These are phyloP conservation scores for Remersonia thermophila DNA, from an alignment of 2,329 filamentous ascomycete species.

Conservation along the genomic window DNA sequence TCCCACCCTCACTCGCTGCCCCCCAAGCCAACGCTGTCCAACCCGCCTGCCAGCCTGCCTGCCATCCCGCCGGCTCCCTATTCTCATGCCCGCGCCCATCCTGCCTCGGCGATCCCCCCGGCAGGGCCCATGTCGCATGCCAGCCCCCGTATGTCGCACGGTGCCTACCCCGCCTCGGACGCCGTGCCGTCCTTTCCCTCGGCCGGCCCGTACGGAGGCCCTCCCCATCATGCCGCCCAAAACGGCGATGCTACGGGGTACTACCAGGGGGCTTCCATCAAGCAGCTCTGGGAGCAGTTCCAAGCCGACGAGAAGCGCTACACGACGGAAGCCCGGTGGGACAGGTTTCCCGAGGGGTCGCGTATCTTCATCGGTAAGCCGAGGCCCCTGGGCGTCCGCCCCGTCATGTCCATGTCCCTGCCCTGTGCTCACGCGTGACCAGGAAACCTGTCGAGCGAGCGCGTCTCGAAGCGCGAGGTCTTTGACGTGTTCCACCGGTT, in stretches of 20 bases:
- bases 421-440: constrained; percentile 28
- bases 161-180: constrained; percentile 9
- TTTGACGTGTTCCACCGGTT: constrained; percentile 82
- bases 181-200: background rate
- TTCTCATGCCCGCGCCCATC: constrained; percentile 13
- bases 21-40: constrained; percentile 20
- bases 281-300: constrained; percentile 61
- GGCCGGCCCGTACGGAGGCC: constrained; percentile 7
- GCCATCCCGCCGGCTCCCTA: constrained; percentile 13
- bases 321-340: constrained; percentile 69
- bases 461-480: constrained; percentile 85
- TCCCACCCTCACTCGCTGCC: constrained; percentile 20
- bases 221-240: constrained; percentile 7
- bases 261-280: constrained; percentile 26
- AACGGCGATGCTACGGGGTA: constrained; percentile 4
- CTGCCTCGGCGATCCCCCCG: too few species aligned
- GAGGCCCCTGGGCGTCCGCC: too few species aligned
- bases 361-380: constrained; percentile 67
- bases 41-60: constrained; percentile 13
- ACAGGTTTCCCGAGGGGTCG: constrained; percentile 65
- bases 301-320: constrained; percentile 61
- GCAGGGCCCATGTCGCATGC: constrained; percentile 6
- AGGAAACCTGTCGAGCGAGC: constrained; percentile 89
- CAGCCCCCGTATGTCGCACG: constrained; percentile 9
- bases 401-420: too few species aligned